Percentiles rank a stretch among this genome's conserved stretches.
phyloP scores from a whole-genome alignment of 2,329 filamentous ascomycete species.

The Pseudocercospora crystallina region DNA sequence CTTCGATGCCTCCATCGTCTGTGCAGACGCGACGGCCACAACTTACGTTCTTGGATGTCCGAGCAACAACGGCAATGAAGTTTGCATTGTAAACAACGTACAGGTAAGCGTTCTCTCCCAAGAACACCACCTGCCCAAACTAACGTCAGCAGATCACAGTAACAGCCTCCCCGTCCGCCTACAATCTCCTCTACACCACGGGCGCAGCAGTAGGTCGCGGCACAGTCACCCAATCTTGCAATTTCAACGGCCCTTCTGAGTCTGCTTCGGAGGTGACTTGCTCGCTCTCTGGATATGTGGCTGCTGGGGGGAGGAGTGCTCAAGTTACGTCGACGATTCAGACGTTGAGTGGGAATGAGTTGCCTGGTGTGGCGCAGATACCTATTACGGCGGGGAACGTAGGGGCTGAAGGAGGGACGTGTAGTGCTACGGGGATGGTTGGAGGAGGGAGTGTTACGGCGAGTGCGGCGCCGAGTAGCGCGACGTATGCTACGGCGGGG shows the following conservation, averaged over 20 bases:
- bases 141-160: conserved; percentile 1
- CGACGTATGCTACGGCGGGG: not conserved
- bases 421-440: not conserved
- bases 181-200: conserved; percentile 1
- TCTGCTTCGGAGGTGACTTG: not conserved
- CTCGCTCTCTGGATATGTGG: not conserved
- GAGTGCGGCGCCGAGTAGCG: not conserved
- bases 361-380: not conserved
- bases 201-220: not conserved
- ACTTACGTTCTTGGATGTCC: conserved; percentile 6
- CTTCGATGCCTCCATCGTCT: conserved; percentile 4
- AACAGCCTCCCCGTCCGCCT: conserved; percentile 1
- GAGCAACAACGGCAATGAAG: not conserved
- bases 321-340: not conserved
- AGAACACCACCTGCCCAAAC: not conserved
- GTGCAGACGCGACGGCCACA: conserved; percentile 1
- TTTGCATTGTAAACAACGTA: not conserved
- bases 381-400: not conserved
- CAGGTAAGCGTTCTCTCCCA: not conserved
- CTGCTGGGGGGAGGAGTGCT: not conserved
- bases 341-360: not conserved
- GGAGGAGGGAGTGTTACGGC: not conserved
- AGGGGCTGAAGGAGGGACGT: not conserved
- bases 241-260: not conserved
- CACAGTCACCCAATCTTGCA: conserved; percentile 2